Evolutionary conservation across 495 filamentous ascomycete genomes (phyloP).

Genomic region (Cercophora samala): DNA sequence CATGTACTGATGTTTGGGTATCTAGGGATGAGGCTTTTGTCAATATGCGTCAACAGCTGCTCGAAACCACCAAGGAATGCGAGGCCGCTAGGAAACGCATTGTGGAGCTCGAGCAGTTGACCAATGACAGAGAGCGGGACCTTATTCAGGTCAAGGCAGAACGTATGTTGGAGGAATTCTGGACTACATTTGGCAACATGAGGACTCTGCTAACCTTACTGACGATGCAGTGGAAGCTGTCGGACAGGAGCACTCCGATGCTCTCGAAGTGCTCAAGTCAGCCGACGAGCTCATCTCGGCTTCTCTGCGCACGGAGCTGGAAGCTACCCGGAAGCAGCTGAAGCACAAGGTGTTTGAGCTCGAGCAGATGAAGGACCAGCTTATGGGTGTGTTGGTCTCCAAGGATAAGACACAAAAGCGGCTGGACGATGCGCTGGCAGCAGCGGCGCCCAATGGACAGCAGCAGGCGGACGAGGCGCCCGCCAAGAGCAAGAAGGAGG

Average conservation of each 20-base stretch:
- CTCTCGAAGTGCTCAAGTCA: constrained; percentile 50
- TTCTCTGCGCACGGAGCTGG: constrained; percentile 51
- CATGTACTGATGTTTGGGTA: constrained; percentile 39
- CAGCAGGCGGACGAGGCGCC: constrained; percentile 13
- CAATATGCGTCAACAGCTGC: constrained; percentile 37
- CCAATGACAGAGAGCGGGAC: constrained; percentile 46
- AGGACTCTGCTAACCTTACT: constrained; percentile 12
- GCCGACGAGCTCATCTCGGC: constrained; percentile 51
- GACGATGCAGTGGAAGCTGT: constrained; percentile 44
- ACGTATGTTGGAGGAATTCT: constrained; percentile 26
- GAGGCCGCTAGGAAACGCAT: constrained; percentile 39
- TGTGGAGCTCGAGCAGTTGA: constrained; percentile 43
- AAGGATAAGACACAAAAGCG: constrained; percentile 54
- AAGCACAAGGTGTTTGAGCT: constrained; percentile 41
- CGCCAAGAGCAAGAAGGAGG: constrained; percentile 43
- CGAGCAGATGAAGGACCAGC: constrained; percentile 50
- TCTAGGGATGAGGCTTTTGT: constrained; percentile 39
- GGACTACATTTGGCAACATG: neutral
- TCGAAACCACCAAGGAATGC: constrained; percentile 32
- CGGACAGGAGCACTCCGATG: constrained; percentile 45
- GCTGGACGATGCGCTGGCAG: constrained; percentile 38
- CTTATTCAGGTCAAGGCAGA: constrained; percentile 41
- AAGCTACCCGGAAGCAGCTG: constrained; percentile 44
- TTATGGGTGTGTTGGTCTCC: constrained; percentile 48
- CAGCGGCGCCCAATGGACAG: constrained; percentile 14